A percentile compares a stretch with the other conserved stretches of the same genome.
Conservation (phyloP, 2,329 filamentous ascomycete species). For the Diaporthe capsici region DNA sequence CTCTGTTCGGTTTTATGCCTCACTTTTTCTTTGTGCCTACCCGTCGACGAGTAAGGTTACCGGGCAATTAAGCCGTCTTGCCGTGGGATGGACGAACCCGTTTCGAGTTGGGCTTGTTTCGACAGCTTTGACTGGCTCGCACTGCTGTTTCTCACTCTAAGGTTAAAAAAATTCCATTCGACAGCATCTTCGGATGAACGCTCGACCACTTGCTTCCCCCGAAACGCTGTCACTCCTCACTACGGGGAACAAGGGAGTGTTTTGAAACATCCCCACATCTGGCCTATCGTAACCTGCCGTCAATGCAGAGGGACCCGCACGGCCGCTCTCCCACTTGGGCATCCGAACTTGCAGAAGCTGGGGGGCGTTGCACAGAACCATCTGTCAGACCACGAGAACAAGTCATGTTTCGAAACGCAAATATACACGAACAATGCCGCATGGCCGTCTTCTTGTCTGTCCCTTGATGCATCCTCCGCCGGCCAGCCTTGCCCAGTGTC, state of each 20-base stretch:
- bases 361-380: neutral
- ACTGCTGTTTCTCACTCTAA: constrained; percentile 13
- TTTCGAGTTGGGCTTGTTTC: constrained; percentile 27
- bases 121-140: constrained; percentile 28
- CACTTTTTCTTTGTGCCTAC: neutral
- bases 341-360: constrained; percentile 5
- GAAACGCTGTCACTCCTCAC: constrained; percentile 11
- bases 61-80: constrained; percentile 15
- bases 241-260: constrained; percentile 25
- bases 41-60: neutral
- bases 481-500: neutral
- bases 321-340: neutral
- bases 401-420: constrained; percentile 34
- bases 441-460: neutral
- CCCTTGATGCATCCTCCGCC: neutral
- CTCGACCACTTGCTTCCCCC: constrained; percentile 11
- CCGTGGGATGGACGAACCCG: constrained; percentile 22
- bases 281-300: constrained; percentile 30
- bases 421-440: neutral
- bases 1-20: neutral
- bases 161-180: constrained; percentile 13
- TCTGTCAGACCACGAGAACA: neutral
- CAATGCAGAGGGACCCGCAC: constrained; percentile 14
- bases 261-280: constrained; percentile 28
- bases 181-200: constrained; percentile 32